Percentiles rank a stretch among this genome's conserved stretches.
These are phyloP conservation scores for Eucalyptus pauciflora DNA, from an alignment of 345 rosid species.

Conservation along the genomic window DNA sequence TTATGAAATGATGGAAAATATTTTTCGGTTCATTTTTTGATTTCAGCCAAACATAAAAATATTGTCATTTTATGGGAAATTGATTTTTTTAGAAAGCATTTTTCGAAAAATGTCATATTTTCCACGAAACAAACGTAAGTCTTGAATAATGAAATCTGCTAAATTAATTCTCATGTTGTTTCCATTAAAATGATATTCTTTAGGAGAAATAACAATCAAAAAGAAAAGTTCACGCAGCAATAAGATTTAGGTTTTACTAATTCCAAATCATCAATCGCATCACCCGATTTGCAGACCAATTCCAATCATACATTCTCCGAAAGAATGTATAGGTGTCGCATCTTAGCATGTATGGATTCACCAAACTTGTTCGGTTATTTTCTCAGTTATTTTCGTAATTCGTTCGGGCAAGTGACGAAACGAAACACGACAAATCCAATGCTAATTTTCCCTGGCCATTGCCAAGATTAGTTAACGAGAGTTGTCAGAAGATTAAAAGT, in stretches of 20 bases:
- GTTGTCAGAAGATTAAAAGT: neutral
- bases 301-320: accelerated
- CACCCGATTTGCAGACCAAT: accelerated
- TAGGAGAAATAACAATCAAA: neutral
- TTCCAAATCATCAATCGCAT: neutral
- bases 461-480: neutral
- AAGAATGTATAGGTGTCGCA: neutral
- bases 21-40: accelerated
- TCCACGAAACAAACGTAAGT: too few relatives aligned
- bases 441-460: neutral
- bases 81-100: too few relatives aligned
- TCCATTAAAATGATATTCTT: neutral
- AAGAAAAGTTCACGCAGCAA: neutral
- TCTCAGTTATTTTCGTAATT: too few relatives aligned
- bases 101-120: too few relatives aligned
- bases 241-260: neutral
- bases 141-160: accelerated
- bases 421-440: neutral
- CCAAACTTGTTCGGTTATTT: too few relatives aligned
- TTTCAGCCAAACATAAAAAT: too few relatives aligned
- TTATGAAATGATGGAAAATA: accelerated
- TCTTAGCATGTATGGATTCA: neutral
- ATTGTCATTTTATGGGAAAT: too few relatives aligned
- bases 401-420: too few relatives aligned
- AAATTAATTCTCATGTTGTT: neutral